phyloP scores from a whole-genome alignment of 495 filamentous ascomycete species.

The Evansstolkia leycettana region DNA sequence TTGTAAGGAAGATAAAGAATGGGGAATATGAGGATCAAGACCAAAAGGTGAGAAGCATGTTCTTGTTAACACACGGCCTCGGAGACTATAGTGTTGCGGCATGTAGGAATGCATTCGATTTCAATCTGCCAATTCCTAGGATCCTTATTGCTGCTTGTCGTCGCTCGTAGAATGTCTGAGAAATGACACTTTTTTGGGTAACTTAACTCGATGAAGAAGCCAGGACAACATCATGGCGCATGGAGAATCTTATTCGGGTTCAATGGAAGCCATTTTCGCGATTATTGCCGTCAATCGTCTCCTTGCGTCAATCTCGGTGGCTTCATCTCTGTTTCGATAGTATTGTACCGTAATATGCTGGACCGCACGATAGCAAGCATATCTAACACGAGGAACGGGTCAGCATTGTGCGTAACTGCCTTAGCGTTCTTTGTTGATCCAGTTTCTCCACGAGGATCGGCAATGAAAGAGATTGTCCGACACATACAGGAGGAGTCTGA shows the following conservation, averaged over 20 bases:
- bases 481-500: conserved; percentile 26
- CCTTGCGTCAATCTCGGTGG: conserved; percentile 25
- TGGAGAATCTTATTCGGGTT: conserved; percentile 1
- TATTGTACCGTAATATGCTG: conserved; percentile 28
- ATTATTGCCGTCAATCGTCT: conserved; percentile 21
- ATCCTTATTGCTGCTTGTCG: too few relatives aligned
- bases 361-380: conserved; percentile 30
- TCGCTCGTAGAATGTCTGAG: too few relatives aligned
- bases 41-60: too few relatives aligned
- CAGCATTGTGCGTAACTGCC: not conserved
- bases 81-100: too few relatives aligned
- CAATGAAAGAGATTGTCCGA: not conserved
- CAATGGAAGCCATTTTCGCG: conserved; percentile 11
- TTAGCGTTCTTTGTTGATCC: not conserved
- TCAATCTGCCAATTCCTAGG: too few relatives aligned
- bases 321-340: conserved; percentile 26
- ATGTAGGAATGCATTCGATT: too few relatives aligned
- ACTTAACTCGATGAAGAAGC: too few relatives aligned
- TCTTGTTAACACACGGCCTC: too few relatives aligned
- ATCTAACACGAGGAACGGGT: conserved; percentile 11
- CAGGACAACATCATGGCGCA: too few relatives aligned
- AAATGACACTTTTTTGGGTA: too few relatives aligned
- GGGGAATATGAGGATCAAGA: too few relatives aligned
- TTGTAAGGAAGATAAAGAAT: too few relatives aligned
- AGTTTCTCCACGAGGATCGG: not conserved